Evolutionary conservation across 441 rosid species (phyloP).

Genomic region (Croton setiger): DNA sequence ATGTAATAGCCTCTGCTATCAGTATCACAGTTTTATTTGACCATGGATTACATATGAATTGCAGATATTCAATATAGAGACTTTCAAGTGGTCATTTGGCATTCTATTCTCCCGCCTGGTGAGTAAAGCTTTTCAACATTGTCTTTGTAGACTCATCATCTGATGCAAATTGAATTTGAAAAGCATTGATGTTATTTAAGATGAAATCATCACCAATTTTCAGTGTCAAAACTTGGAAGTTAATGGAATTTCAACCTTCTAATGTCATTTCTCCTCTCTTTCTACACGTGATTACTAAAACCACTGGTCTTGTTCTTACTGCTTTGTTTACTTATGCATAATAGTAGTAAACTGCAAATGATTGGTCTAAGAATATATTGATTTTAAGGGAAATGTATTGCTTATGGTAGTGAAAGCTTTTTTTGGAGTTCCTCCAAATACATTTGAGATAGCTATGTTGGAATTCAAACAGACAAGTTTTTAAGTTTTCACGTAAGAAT

Average conservation of each 20-base stretch:
- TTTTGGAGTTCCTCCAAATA: neutral
- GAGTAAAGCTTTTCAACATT: conserved; percentile 26
- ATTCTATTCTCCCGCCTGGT: conserved; percentile 97
- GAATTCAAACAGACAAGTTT: neutral
- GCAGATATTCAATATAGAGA: conserved; percentile 85
- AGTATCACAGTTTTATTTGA: conserved; percentile 15
- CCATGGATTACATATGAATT: conserved; percentile 21
- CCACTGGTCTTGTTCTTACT: neutral
- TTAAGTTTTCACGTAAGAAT: neutral
- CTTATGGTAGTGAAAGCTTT: neutral
- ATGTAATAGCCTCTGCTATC: neutral
- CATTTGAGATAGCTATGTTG: neutral
- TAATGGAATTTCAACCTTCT: neutral
- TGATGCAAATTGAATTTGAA: neutral
- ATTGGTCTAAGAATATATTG: neutral
- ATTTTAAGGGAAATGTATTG: neutral
- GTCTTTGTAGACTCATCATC: neutral
- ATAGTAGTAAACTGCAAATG: conserved; percentile 1
- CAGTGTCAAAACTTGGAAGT: neutral
- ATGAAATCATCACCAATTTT: neutral
- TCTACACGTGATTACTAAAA: neutral
- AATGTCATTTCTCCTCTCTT: neutral
- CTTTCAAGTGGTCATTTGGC: conserved; percentile 96
- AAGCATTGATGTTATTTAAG: neutral
- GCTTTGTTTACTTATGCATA: neutral